Base-by-base conservation (phyloP, 2,329 filamentous ascomycete genomes). In the Colletotrichum somersetense region DNA sequence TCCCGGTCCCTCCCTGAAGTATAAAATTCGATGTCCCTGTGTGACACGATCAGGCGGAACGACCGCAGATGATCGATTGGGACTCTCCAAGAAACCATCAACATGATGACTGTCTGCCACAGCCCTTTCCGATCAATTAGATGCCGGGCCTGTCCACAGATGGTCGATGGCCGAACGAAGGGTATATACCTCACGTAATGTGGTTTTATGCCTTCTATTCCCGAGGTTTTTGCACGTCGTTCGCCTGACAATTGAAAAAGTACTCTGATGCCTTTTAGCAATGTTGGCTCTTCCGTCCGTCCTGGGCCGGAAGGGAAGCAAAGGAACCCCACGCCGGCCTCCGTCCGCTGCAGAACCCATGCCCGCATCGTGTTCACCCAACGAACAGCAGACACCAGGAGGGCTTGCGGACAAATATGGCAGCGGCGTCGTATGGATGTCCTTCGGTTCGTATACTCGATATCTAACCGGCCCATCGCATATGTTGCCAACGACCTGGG, bases 221-320 rank as follows among this genome's bases (percentile, higher is more conserved):
- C 7, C 10, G 6, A 7, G 12, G 0, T 0, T 8, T 18, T 10
- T 33, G 4, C 26, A 30, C 7, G 3, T 53, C 6, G 14, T 53
- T 53, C 12, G 8, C 14, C 1, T 10, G 1, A 11, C 26, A 3
- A 18, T 10, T 16, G 1, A 7, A 7, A 20, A 1, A 33, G 1
- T 5, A 14, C 7, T 5, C 3, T 53, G 50, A 10, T 10, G 11
- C 3, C 14, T 26, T 33, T 1, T 18, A 11, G 3, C 16, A 14
- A 6, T 52, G 11, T 26, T 26, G n/a, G 5, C 8, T 8, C 5
- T 16, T 33, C 23, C 44, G 50, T 30, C 30, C 2, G 14, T 4
- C 12, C 23, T 10, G 23, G 23, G 14, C 23, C 23, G 2, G 5
- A 30, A 52, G 50, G 23, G 14, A 30, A 30, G 14, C 14, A 8